Base-by-base conservation (phyloP, 2,329 filamentous ascomycete genomes). In the Talaromyces islandicus region DNA sequence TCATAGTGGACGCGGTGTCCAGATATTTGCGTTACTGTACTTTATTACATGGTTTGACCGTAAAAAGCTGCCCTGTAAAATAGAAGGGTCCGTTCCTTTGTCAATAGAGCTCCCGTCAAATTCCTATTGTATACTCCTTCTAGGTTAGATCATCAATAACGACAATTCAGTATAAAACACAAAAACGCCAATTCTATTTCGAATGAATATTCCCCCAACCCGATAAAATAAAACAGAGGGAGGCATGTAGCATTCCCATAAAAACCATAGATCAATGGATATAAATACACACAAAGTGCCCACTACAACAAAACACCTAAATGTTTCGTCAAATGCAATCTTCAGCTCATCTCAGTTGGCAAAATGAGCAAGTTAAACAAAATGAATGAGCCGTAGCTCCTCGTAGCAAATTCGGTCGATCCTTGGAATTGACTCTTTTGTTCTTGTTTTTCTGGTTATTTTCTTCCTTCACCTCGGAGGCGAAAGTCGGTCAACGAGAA, bases 401-500 rank as follows among this genome's bases (percentile, higher is more conserved):
- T 38, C 35, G 17, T 38, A 38, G 3, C 35, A 12, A 38, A n/a
- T n/a, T 7, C 1, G n/a, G 14, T 4, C 14, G 14, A 35, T 14
- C 32, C 12, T 5, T 5, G 14, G 5, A 38, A n/a, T 38, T 38
- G 14, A 38, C 35, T n/a, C 17, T 38, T 24, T 46, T 21, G n/a
- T 10, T 51, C 17, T 27, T 27, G 4, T 41, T 38, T 55, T 55
- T 24, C 14, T n/a, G 14, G 32, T 17, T 50, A 55, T 35, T 55
- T 41, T 55, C n/a, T 55, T 24, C 43, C 43, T 24, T 46, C 43
- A 46, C 27, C 48, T 6, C 56, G 59, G n/a, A 61, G 52, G 7
- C 59, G 59, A 12, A 61, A 30, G 35, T 61, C 57, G 14, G 54
- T 25, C 29, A 60, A 53, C 19, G 57, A 54, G 50, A 63, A 60